Evolutionary conservation across 495 filamentous ascomycete species (phyloP).

Genomic region (Trichodelitschia bisporula): DNA sequence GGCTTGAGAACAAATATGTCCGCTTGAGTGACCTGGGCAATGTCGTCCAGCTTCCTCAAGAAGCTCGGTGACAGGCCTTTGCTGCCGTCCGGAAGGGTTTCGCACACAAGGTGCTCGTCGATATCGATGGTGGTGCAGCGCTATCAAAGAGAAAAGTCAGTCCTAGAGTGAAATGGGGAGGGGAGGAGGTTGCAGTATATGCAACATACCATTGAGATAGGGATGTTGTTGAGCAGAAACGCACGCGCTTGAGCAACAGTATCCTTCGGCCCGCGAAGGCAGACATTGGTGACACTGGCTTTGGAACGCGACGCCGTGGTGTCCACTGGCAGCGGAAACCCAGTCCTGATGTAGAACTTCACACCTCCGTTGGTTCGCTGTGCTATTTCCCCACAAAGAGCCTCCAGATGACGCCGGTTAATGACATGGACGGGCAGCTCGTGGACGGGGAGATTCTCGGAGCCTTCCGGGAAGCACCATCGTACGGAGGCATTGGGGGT

Average conservation of each 20-base stretch:
- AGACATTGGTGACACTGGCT: constrained; percentile 70
- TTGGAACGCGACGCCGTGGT: too few species aligned
- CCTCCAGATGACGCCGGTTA: constrained; percentile 55
- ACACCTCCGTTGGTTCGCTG: constrained; percentile 41
- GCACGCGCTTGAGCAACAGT: constrained; percentile 64
- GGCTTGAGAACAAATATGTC: constrained; percentile 88
- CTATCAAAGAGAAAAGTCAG: constrained; percentile 27
- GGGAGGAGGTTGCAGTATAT: too few species aligned
- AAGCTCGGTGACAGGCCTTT: too few species aligned
- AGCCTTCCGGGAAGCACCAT: constrained; percentile 80
- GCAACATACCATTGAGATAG: constrained; percentile 55
- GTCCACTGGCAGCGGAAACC: constrained; percentile 47
- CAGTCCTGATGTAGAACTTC: constrained; percentile 59
- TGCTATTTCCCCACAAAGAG: constrained; percentile 53
- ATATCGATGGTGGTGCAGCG: constrained; percentile 80
- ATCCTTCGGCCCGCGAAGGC: constrained; percentile 63
- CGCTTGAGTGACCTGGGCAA: constrained; percentile 68
- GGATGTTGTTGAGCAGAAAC: constrained; percentile 63
- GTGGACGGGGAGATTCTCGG: constrained; percentile 52
- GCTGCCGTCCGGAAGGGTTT: constrained; percentile 33
- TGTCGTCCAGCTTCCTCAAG: constrained; percentile 58
- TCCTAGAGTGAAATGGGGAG: too few species aligned
- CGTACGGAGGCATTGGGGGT: constrained; percentile 56
- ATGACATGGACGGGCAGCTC: constrained; percentile 69
- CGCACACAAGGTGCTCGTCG: constrained; percentile 66